Base-by-base conservation (phyloP, 2,329 filamentous ascomycete genomes). In the Xylariaceae sp. region DNA sequence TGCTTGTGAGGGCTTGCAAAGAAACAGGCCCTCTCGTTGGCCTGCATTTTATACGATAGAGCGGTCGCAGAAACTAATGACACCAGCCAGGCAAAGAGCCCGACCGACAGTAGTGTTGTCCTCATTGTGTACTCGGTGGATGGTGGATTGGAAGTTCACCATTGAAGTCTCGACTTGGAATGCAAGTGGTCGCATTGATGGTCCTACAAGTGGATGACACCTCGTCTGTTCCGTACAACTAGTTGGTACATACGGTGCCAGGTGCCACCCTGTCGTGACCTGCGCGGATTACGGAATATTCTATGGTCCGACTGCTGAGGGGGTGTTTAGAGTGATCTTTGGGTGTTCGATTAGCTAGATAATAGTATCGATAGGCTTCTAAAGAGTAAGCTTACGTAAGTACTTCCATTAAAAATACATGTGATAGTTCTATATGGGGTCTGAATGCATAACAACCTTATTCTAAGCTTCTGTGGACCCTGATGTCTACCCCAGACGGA, bases 21-120 rank as follows among this genome's bases (percentile, higher is more conserved):
- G 84, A 99, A 99, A 80, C 94, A 99, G 62, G 94, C 91, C 77
- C 90, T 92, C 81, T 97, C 94, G 78, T 95, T 90, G 54, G 94
- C 89, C 55, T 82, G 78, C 51, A 99, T 82, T 77, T 92, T 90
- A 81, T 97, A 99, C 52, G 94, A 99, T 72, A 99, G 82, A 47
- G 94, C 92, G 3, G 94, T 99, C 44, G 91, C 92, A 56, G 89
- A 86, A 56, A 88, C 88, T 62, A 88, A 79, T 61, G 88, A 87
- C 59, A 86, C 77, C 65, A 90, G 76, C 70, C 82, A 85, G 78
- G 88, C 88, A 74, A 95, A 73, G 56, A 94, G 82, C 78, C 88
- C 85, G 68, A 83, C 79, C 56, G 85, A 77, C 62, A 89, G 69
- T 65, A 82, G 75, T 63, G 81, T 77, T 65, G 87, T 74, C 77